These are phyloP conservation scores for Oryza glaberrima DNA, from an alignment of 176 grass and related monocot genomes.

Conservation along the genomic window DNA sequence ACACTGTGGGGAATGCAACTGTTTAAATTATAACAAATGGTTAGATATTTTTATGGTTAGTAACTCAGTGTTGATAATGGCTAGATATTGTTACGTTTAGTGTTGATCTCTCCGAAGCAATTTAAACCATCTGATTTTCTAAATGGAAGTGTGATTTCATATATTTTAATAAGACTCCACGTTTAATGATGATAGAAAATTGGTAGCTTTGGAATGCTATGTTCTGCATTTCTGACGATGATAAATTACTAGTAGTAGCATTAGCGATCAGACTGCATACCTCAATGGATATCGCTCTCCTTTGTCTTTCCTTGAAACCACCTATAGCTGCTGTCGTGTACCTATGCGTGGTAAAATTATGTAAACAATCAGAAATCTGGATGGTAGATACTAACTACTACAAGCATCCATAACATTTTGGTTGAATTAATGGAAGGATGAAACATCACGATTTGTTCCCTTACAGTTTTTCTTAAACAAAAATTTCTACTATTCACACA, in stretches of 20 bases:
- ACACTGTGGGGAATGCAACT: not conserved
- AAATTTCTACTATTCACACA: not conserved
- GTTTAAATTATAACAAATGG: not conserved
- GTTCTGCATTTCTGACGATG: not conserved
- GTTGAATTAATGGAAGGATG: constrained; percentile 12
- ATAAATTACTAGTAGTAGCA: constrained; percentile 16
- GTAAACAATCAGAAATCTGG: constrained; percentile 29
- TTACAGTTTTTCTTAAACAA: not conserved
- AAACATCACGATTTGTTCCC: not conserved
- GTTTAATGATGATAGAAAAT: not conserved
- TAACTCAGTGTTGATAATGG: not conserved
- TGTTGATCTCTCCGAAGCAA: not conserved
- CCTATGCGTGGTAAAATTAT: constrained; percentile 37
- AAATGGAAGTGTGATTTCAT: not conserved
- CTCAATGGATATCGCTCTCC: constrained; percentile 87
- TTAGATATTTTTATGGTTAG: not conserved
- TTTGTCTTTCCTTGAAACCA: constrained; percentile 77
- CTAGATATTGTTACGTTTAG: not conserved
- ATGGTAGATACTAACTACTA: not conserved
- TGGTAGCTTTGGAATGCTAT: constrained; percentile 23
- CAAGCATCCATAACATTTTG: not conserved
- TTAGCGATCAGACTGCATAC: constrained; percentile 36
- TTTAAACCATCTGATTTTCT: not conserved
- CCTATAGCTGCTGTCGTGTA: constrained; percentile 61
- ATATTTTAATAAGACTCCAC: constrained; percentile 10